Evolutionary conservation across 1,284 basidiomycete genomes (phyloP).

Genomic region (Irpex sp.): DNA sequence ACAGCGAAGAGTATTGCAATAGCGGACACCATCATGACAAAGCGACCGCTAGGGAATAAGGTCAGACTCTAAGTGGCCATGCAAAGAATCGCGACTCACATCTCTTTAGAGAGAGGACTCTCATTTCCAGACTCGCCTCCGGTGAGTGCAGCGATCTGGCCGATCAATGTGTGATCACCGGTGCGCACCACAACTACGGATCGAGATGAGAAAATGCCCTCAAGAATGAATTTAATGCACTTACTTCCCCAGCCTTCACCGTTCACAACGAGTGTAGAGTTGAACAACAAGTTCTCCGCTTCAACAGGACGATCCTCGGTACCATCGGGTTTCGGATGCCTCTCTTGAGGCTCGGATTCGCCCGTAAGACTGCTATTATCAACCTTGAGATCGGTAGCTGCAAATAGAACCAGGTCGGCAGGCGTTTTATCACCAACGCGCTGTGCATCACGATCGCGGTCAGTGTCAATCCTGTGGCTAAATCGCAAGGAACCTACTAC

Average conservation of each 20-base stretch:
- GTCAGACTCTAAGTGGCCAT: neutral
- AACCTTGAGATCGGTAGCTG: conserved; percentile 59
- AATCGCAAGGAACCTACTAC: conserved; percentile 36
- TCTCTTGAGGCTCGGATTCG: conserved; percentile 67
- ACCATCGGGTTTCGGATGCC: conserved; percentile 44
- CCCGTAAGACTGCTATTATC: conserved; percentile 71
- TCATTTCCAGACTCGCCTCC: conserved; percentile 61
- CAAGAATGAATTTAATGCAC: conserved; percentile 18
- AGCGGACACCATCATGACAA: conserved; percentile 56
- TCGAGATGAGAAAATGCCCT: neutral
- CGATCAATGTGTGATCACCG: conserved; percentile 64
- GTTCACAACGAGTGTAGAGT: conserved; percentile 64
- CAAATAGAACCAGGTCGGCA: conserved; percentile 59
- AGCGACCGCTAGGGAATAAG: conserved; percentile 39
- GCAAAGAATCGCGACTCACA: conserved; percentile 36
- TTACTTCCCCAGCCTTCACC: conserved; percentile 65
- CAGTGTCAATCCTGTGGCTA: neutral
- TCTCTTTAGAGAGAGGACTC: conserved; percentile 63
- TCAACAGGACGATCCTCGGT: conserved; percentile 49
- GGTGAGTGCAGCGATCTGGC: conserved; percentile 63
- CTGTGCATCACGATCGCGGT: conserved; percentile 26
- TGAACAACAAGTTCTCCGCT: conserved; percentile 68
- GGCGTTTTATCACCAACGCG: conserved; percentile 69
- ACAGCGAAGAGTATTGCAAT: conserved; percentile 62
- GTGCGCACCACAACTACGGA: conserved; percentile 60